A percentile compares a stretch with the other conserved stretches of the same genome.
phyloP scores from a whole-genome alignment of 2,329 filamentous ascomycete species.

The Raffaelea albimanens region DNA sequence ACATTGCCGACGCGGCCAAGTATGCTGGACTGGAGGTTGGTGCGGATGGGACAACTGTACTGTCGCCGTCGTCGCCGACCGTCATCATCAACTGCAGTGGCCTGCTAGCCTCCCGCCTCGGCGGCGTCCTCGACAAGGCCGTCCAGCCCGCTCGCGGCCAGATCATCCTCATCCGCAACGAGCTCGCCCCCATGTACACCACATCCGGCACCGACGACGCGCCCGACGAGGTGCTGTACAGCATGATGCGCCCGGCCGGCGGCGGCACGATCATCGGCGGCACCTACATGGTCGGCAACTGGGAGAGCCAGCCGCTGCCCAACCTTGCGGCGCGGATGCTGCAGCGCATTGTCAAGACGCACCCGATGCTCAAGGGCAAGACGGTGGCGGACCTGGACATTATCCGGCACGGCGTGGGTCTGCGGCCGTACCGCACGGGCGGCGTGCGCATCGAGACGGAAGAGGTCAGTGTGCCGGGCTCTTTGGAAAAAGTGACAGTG shows the following conservation, averaged over 20 bases:
- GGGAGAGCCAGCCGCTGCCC: slow-evolving; percentile 70
- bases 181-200: slow-evolving; percentile 59
- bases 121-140: slow-evolving; percentile 67
- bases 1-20: slow-evolving; percentile 63
- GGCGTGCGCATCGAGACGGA: slow-evolving; percentile 72
- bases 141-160: slow-evolving; percentile 76
- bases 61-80: slow-evolving; percentile 26
- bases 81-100: slow-evolving; percentile 82
- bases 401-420: slow-evolving; percentile 71
- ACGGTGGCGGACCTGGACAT: slow-evolving; percentile 66
- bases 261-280: slow-evolving; percentile 84
- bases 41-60: slow-evolving; percentile 2
- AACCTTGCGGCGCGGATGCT: slow-evolving; percentile 78
- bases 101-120: slow-evolving; percentile 62
- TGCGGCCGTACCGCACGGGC: slow-evolving; percentile 64
- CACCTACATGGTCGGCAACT: slow-evolving; percentile 68
- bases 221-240: slow-evolving; percentile 61
- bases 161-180: slow-evolving; percentile 74
- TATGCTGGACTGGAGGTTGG: slow-evolving; percentile 28
- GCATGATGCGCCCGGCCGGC: slow-evolving; percentile 71
- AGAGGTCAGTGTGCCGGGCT: slow-evolving; percentile 38
- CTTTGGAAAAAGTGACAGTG: slow-evolving; percentile 22
- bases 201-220: slow-evolving; percentile 67
- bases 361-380: slow-evolving; percentile 45
- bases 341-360: slow-evolving; percentile 59